Evolutionary conservation across 208 protist genomes (phyloP), one percentile per base, ranked within the genome.

Genomic region (Wallacemonas sp.): DNA sequence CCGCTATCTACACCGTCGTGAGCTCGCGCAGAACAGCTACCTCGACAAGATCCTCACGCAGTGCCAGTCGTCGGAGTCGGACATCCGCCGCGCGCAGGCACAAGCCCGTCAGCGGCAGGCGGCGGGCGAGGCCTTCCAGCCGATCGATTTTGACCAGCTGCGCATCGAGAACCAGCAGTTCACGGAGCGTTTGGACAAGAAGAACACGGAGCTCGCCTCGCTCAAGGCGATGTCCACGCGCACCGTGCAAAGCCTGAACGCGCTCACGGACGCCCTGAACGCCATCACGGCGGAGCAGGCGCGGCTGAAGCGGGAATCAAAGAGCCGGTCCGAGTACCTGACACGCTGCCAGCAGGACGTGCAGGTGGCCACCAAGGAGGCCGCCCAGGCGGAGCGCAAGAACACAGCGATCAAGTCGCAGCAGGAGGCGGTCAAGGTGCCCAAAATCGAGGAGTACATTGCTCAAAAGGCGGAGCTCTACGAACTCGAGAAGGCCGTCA

Each of bases 81-180:
- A 83, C 25, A 97, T 97, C 32, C 62, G 70, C 14, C 93, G 95
- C 48, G 62, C 83, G 1, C 94, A 97, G 74, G 70, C 79, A 44
- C 90, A 97, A 63, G 77, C 97, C 18, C 84, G 94, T 20, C 90
- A 97, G 72, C 88, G 95, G 32, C 84, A 88, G 44, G 86, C 94
- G 25, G 92, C 94, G 36, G 97, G 97, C 16, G 94, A 97, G 42
- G 87, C 91, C 10, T 94, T 98, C 64, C 91, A 95, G 54, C 81
- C 85, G 1, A 96, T 98, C 65, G 97, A 99, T 66, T 98, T 98
- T 72, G 93, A 98, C 45, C 96, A 99, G 82, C 84, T 99, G 4
- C 86, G 92, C 41, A 99, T 99, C 74, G 96, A 98, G 65, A 98
- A 99, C 63, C 88, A 97, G 71, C 92, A 98, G 79, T 95, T 97